Conservation (phyloP, 2,329 filamentous ascomycete species). For the Blastomyces parvus region DNA sequence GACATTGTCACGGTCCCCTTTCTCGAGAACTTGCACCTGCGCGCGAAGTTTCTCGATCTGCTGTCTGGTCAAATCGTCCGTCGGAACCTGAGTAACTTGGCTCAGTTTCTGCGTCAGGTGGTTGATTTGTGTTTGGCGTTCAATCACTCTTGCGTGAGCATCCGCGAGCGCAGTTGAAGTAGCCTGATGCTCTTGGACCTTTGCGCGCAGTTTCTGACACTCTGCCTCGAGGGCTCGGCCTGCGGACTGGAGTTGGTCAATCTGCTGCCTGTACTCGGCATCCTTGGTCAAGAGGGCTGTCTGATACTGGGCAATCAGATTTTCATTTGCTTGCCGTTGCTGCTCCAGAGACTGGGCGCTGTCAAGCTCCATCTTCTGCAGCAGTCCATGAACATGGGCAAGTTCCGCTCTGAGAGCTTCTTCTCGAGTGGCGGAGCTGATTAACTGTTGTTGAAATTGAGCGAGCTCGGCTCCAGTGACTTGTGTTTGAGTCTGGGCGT, state of each 20-base stretch:
- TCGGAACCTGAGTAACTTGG: conserved; percentile 2
- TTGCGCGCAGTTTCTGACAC: conserved; percentile 7
- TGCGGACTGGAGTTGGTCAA: conserved; percentile 8
- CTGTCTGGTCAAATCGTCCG: conserved; percentile 9
- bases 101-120: conserved; percentile 13
- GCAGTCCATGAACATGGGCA: neutral
- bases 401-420: neutral
- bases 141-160: conserved; percentile 12
- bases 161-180: conserved; percentile 15
- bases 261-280: neutral
- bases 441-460: conserved; percentile 4
- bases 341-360: neutral
- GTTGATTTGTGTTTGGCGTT: conserved; percentile 13
- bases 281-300: neutral
- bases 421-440: conserved; percentile 1
- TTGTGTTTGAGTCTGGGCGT: neutral
- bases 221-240: conserved; percentile 6
- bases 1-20: conserved; percentile 11
- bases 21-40: conserved; percentile 5
- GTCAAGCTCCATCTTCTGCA: neutral
- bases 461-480: neutral
- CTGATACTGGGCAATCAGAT: neutral
- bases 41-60: conserved; percentile 11
- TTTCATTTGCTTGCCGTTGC: neutral
- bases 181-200: conserved; percentile 6